These are phyloP conservation scores for Boletellus emodensis DNA, from an alignment of 768 basidiomycete genomes.

Conservation along the genomic window DNA sequence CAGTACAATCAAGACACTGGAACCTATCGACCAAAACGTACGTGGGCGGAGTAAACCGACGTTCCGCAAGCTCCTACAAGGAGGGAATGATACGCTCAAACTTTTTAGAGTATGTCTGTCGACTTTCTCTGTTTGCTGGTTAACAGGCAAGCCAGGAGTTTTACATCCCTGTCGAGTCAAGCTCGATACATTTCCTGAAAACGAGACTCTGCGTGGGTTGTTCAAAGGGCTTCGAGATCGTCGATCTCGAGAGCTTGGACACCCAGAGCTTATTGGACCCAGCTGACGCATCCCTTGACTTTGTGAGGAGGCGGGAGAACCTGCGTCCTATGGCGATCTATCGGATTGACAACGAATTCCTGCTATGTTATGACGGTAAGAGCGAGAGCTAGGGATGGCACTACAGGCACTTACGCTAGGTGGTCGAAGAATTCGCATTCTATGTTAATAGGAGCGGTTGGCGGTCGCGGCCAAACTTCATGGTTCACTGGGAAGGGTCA, in stretches of 20 bases:
- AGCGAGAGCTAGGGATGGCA: conserved; percentile 9
- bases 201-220: conserved; percentile 97
- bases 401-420: conserved; percentile 5
- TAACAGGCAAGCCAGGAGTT: conserved; percentile 64
- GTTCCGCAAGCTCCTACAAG: conserved; percentile 92
- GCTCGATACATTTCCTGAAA: conserved; percentile 95
- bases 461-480: conserved; percentile 85
- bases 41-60: conserved; percentile 81
- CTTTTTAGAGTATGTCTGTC: conserved; percentile 68
- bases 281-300: conserved; percentile 84
- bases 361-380: conserved; percentile 95
- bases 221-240: conserved; percentile 96
- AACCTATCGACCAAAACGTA: conserved; percentile 88
- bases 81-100: conserved; percentile 90
- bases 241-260: conserved; percentile 94
- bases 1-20: conserved; percentile 95
- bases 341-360: conserved; percentile 92
- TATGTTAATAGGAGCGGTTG: conserved; percentile 97
- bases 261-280: conserved; percentile 96
- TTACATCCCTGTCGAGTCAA: conserved; percentile 97
- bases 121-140: not conserved
- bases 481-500: conserved; percentile 94
- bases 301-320: conserved; percentile 86
- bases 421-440: conserved; percentile 84
- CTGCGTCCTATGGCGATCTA: conserved; percentile 95